Conservation (phyloP, 371 early-diverging fungal species). For the Blakeslea trispora region DNA sequence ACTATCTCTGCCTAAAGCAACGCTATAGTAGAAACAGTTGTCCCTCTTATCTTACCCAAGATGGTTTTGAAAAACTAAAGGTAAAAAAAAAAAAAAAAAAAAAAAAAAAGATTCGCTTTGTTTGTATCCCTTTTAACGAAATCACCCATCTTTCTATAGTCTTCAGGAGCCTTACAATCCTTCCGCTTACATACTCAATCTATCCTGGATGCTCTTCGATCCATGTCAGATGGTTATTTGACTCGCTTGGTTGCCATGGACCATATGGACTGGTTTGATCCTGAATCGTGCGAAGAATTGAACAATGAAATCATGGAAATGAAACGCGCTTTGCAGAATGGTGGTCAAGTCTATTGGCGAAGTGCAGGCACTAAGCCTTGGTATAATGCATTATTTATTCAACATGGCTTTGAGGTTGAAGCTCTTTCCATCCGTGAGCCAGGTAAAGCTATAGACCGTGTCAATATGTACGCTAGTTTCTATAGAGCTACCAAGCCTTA, state of each 20-base stretch:
- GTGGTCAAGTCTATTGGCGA: conserved; percentile 81
- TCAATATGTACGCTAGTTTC: conserved; percentile 86
- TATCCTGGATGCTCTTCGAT: conserved; percentile 65
- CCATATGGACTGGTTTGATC: conserved; percentile 87
- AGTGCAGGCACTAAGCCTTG: conserved; percentile 81
- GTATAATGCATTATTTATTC: conserved; percentile 76
- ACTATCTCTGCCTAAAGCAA: conserved; percentile 74
- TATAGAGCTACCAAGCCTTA: conserved; percentile 44
- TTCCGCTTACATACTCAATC: conserved; percentile 82
- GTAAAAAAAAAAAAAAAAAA: too few species aligned
- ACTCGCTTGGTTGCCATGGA: conserved; percentile 85
- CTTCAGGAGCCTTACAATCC: conserved; percentile 53
- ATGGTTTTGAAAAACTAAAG: conserved; percentile 68
- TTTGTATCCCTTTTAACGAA: too few species aligned
- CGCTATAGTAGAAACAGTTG: conserved; percentile 65
- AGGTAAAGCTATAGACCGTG: conserved; percentile 73
- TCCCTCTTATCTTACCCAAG: conserved; percentile 75
- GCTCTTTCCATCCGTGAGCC: conserved; percentile 68
- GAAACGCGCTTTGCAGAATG: conserved; percentile 56
- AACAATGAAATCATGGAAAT: conserved; percentile 71
- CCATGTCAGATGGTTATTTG: conserved; percentile 63
- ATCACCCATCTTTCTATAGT: conserved; percentile 14
- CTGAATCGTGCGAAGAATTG: conserved; percentile 52
- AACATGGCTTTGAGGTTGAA: conserved; percentile 68
- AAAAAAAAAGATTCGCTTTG: too few species aligned